A percentile compares a stretch with the other conserved stretches of the same genome.
Evolutionary conservation across 2,329 filamentous ascomycete species (phyloP).

Genomic region (Coccinonectria pachysandricola): DNA sequence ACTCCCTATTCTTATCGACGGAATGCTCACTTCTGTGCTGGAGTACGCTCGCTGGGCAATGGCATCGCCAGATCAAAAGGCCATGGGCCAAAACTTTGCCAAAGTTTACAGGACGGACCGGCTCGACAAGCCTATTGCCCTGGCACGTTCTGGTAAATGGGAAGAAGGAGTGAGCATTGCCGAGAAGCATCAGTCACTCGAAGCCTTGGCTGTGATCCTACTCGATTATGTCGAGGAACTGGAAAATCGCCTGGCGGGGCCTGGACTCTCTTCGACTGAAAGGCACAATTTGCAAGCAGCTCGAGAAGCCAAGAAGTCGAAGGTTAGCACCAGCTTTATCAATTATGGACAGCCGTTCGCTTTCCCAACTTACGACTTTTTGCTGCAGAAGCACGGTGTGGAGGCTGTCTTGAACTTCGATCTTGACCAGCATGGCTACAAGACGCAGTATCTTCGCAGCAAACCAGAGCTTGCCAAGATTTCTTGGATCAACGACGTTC

Average conservation of each 20-base stretch:
- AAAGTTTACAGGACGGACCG: constrained; percentile 40
- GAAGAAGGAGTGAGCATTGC: constrained; percentile 48
- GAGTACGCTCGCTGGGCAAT: constrained; percentile 43
- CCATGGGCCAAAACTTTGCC: constrained; percentile 34
- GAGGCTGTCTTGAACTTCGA: constrained; percentile 61
- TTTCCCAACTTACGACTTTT: constrained; percentile 68
- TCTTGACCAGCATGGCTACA: constrained; percentile 55
- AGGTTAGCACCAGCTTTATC: constrained; percentile 47
- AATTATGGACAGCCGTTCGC: constrained; percentile 57
- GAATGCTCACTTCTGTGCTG: constrained; percentile 43
- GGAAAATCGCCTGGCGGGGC: constrained; percentile 18
- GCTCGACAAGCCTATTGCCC: constrained; percentile 39
- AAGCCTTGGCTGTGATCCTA: constrained; percentile 45
- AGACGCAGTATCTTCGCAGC: constrained; percentile 70
- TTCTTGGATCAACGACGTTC: constrained; percentile 90
- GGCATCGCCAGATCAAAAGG: constrained; percentile 33
- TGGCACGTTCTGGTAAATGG: constrained; percentile 46
- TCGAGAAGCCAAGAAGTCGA: constrained; percentile 32
- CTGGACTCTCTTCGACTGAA: constrained; percentile 20
- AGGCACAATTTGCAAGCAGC: constrained; percentile 22
- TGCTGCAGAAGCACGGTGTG: constrained; percentile 58
- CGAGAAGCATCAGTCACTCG: constrained; percentile 45
- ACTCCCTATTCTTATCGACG: constrained; percentile 42
- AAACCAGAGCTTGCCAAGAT: constrained; percentile 65
- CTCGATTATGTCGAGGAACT: constrained; percentile 40